phyloP scores from a whole-genome alignment of 192 early-diverging fungal genomes.

The Allomyces javanicus region DNA sequence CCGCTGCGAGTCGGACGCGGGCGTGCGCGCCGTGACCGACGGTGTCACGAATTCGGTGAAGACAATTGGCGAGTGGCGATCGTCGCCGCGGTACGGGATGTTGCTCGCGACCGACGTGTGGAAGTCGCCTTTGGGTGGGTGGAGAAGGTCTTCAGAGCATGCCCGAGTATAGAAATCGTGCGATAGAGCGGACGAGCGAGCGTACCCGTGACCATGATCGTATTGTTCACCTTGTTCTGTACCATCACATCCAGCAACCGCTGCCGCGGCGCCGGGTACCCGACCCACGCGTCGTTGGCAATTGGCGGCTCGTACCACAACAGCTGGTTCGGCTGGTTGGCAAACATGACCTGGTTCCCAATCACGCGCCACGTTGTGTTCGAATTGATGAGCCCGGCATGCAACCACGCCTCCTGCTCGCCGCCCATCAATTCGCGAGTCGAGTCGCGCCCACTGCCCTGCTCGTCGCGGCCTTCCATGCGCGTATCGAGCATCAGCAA shows the following conservation, averaged over 20 bases:
- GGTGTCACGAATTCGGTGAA: constrained; percentile 18
- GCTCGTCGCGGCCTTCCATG: constrained; percentile 11
- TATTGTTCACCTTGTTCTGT: constrained; percentile 9
- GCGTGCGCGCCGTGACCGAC: constrained; percentile 10
- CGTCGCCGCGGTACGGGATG: neutral
- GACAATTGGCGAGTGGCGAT: neutral
- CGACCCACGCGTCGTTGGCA: neutral
- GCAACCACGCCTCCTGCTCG: constrained; percentile 18
- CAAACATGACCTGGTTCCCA: constrained; percentile 21
- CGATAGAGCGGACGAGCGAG: too few species aligned
- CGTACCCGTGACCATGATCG: constrained; percentile 6
- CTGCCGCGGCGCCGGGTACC: constrained; percentile 13
- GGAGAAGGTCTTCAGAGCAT: too few species aligned
- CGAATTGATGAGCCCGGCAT: constrained; percentile 7
- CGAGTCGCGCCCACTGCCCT: neutral
- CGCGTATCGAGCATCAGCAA: constrained; percentile 22
- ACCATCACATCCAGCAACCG: constrained; percentile 10
- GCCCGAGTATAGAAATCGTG: too few species aligned
- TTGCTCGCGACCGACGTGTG: neutral
- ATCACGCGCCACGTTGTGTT: constrained; percentile 13
- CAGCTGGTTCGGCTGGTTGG: neutral
- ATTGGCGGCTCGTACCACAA: neutral
- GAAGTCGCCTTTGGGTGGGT: neutral
- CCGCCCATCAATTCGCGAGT: constrained; percentile 9
- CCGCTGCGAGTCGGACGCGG: neutral